Base-by-base conservation (phyloP, 352 stramenopile genomes). In the Pythium periplocum region DNA sequence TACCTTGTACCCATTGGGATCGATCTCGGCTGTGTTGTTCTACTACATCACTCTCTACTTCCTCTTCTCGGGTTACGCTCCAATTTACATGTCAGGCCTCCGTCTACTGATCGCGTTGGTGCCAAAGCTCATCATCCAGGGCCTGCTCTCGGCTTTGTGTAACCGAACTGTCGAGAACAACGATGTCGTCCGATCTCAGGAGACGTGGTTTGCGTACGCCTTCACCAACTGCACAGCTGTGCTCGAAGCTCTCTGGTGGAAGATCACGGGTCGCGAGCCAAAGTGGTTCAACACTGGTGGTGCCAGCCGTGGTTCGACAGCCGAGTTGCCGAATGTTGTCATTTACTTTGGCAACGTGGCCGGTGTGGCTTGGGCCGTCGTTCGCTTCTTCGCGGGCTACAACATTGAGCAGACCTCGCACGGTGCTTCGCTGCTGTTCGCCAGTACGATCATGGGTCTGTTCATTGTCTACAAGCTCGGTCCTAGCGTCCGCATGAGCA, bases 21-120 rank as follows among this genome's bases (percentile, higher is more conserved):
- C 79, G 40, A 85, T 93, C 57, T 84, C 78, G 50, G 77, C 79
- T 9, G 70, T 93, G 30, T 59, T 93, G 57, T 93, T 89, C 59
- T 90, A 86, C 64, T 89, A 89, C 70, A 82, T 93, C 53, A 90
- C 82, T 50, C 66, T 90, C 57, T 93, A 93, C 72, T 93, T 90
- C 60, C 62, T 93, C 34, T 93, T 79, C 63, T 86, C 79, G 3
- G 82, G 82, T 42, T 83, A 88, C 57, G 77, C 82, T 35, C 82
- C 82, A 17, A 90, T 93, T 51, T 93, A 90, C 72, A 88, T 88
- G 78, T 66, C 71, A 53, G 75, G 71, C 11, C 57, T 74, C 26
- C 79, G 79, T 53, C 68, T 93, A 26, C 67, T 93, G 45, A 82
- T 87, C 50, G 82, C 79, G 26, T 50, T 93, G 48, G 79, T 93